Conservation (phyloP, 2,329 filamentous ascomycete species). For the Colletotrichum cuscutae region DNA sequence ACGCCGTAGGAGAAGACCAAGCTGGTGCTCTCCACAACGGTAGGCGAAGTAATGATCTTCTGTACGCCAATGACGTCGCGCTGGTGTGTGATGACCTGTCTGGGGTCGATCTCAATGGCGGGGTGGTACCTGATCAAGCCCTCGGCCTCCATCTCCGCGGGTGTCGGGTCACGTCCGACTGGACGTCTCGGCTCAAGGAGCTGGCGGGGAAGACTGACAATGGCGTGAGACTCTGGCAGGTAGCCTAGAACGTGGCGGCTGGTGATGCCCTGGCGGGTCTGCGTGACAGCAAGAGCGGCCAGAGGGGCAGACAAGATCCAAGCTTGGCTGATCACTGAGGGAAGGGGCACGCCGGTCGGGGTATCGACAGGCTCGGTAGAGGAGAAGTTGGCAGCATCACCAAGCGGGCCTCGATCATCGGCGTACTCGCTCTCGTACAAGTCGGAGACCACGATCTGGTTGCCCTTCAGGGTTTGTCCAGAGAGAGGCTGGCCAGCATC, state of each 20-base stretch:
- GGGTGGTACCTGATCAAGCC: conserved; percentile 82
- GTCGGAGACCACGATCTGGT: conserved; percentile 87
- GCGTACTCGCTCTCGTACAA: conserved; percentile 87
- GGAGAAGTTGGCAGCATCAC: conserved; percentile 77
- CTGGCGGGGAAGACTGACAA: conserved; percentile 82
- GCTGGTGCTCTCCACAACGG: conserved; percentile 90
- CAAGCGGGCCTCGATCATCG: conserved; percentile 87
- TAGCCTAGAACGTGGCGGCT: conserved; percentile 84
- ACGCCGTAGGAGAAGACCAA: conserved; percentile 88
- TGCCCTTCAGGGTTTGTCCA: conserved; percentile 76
- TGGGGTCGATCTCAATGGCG: conserved; percentile 84
- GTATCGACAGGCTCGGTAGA: conserved; percentile 74
- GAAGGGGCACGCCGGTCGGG: conserved; percentile 67
- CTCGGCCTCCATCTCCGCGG: conserved; percentile 81
- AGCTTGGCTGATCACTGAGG: conserved; percentile 81
- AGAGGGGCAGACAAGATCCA: conserved; percentile 86
- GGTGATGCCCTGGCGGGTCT: conserved; percentile 92
- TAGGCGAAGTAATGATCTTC: conserved; percentile 78
- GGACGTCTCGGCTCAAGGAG: conserved; percentile 88
- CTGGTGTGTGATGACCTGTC: conserved; percentile 82
- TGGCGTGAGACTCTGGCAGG: conserved; percentile 76
- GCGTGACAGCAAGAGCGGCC: conserved; percentile 81
- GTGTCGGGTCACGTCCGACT: conserved; percentile 83
- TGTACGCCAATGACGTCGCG: conserved; percentile 83
- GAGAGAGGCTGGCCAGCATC: conserved; percentile 45